Percentiles rank a stretch among this genome's conserved stretches.
phyloP scores from a whole-genome alignment of 2,329 filamentous ascomycete genomes.

The Lasiodiplodia theobromae region DNA sequence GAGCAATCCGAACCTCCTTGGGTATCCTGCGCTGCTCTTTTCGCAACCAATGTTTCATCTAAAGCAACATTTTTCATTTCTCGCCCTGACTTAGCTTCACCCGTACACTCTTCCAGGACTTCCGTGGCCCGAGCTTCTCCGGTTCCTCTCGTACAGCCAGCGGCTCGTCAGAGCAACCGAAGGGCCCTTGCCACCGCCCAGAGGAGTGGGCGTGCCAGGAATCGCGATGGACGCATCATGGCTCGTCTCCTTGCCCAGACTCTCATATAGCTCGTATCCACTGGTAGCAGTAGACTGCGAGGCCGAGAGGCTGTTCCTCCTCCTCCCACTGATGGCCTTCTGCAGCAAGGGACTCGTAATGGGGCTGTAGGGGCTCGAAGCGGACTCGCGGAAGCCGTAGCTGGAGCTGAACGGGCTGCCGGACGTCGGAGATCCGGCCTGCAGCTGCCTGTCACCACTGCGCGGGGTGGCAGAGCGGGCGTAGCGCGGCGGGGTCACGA shows the following conservation, averaged over 20 bases:
- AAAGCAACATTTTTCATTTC: neutral
- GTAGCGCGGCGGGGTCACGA: constrained; percentile 88
- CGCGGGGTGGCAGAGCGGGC: constrained; percentile 75
- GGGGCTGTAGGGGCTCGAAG: constrained; percentile 43
- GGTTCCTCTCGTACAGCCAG: constrained; percentile 89
- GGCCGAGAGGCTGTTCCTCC: constrained; percentile 48
- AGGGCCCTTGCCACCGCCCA: constrained; percentile 60
- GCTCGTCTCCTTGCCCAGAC: constrained; percentile 39
- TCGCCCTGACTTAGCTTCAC: neutral
- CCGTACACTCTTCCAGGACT: constrained; percentile 22
- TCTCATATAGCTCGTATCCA: constrained; percentile 50
- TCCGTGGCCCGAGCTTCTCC: constrained; percentile 51
- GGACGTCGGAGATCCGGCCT: constrained; percentile 54
- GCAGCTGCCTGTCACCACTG: constrained; percentile 40
- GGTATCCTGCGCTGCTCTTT: constrained; percentile 7
- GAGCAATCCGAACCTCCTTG: neutral
- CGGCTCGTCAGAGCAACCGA: constrained; percentile 86
- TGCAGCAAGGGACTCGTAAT: constrained; percentile 63
- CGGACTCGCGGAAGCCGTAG: constrained; percentile 5
- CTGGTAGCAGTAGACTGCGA: constrained; percentile 9
- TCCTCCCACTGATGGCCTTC: constrained; percentile 67
- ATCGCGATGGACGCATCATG: constrained; percentile 47
- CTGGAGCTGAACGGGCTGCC: constrained; percentile 42
- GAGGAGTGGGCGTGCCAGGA: constrained; percentile 73
- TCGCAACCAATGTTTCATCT: neutral